These are phyloP conservation scores for Boletellus emodensis DNA, from an alignment of 768 basidiomycete genomes.

Conservation along the genomic window DNA sequence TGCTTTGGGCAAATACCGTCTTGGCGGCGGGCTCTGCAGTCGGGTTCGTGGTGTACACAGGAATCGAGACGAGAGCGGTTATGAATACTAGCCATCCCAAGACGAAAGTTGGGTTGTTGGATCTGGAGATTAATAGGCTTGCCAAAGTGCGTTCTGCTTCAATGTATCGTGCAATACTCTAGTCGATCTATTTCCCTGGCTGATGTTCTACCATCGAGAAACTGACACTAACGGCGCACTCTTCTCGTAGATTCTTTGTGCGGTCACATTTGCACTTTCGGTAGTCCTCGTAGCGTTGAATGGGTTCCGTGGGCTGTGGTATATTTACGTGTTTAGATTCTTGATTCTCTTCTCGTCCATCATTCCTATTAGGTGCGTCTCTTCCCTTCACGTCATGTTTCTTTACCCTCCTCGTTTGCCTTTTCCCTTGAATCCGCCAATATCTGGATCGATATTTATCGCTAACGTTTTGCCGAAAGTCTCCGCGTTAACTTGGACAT, in stretches of 20 bases:
- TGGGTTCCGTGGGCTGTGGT: constrained; percentile 94
- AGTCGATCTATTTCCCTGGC: not conserved
- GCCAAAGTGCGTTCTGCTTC: constrained; percentile 65
- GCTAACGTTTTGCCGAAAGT: constrained; percentile 38
- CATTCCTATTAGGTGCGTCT: constrained; percentile 90
- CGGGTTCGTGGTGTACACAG: constrained; percentile 93
- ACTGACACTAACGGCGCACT: not conserved
- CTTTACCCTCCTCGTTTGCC: not conserved
- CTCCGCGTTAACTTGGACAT: constrained; percentile 99
- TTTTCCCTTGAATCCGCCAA: not conserved
- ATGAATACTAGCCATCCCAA: constrained; percentile 98
- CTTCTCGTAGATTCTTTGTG: constrained; percentile 73
- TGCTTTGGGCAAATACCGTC: constrained; percentile 97
- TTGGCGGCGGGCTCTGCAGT: constrained; percentile 92
- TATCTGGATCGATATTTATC: not conserved
- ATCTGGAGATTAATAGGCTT: constrained; percentile 91
- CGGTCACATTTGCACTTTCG: constrained; percentile 89
- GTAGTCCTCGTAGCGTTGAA: constrained; percentile 91
- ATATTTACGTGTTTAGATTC: constrained; percentile 94
- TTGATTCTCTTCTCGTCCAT: constrained; percentile 98
- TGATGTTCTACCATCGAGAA: not conserved
- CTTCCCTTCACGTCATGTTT: not conserved
- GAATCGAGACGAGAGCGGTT: constrained; percentile 90
- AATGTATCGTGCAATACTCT: not conserved
- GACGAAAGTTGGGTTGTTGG: constrained; percentile 89